Percentiles rank a stretch among this genome's conserved stretches.
Evolutionary conservation across 1,139 yeast species (phyloP).

Genomic region (Kurtzmaniella quercitrusa): DNA sequence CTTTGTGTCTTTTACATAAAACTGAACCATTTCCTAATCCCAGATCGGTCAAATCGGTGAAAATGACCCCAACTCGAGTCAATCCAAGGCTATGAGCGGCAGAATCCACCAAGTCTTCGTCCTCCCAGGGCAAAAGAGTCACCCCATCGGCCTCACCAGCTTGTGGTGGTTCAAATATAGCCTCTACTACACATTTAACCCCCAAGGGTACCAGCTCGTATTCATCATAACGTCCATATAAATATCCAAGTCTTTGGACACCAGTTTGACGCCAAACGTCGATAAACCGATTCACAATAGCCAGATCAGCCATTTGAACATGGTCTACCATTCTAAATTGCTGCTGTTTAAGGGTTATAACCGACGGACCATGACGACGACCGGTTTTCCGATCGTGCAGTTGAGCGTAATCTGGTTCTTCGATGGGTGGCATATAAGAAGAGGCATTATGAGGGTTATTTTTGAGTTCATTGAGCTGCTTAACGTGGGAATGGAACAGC

Average conservation of each 20-base stretch:
- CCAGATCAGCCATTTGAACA: slow-evolving; percentile 78
- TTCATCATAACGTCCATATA: slow-evolving; percentile 76
- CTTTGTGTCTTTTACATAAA: slow-evolving; percentile 87
- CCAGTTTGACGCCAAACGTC: slow-evolving; percentile 92
- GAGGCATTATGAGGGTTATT: slow-evolving; percentile 57
- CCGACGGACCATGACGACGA: slow-evolving; percentile 93
- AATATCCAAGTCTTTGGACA: slow-evolving; percentile 76
- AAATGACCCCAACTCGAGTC: slow-evolving; percentile 73
- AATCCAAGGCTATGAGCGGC: slow-evolving; percentile 64
- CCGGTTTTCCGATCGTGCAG: slow-evolving; percentile 67
- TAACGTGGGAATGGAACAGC: slow-evolving; percentile 80
- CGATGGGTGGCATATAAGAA: slow-evolving; percentile 77
- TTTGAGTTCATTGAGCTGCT: slow-evolving; percentile 64
- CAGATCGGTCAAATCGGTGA: slow-evolving; percentile 85
- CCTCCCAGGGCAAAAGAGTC: slow-evolving; percentile 60
- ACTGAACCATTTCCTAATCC: slow-evolving; percentile 88
- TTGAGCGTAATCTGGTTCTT: slow-evolving; percentile 66
- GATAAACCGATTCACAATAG: slow-evolving; percentile 73
- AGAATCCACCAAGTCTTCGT: slow-evolving; percentile 48
- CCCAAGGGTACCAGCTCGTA: slow-evolving; percentile 89
- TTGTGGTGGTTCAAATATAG: slow-evolving; percentile 92
- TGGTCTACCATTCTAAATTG: slow-evolving; percentile 95
- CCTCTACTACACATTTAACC: slow-evolving; percentile 88
- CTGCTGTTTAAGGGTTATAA: slow-evolving; percentile 88
- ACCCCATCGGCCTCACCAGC: slow-evolving; percentile 82